phyloP scores from a whole-genome alignment of 768 basidiomycete genomes.

The Termitomyces sp. region DNA sequence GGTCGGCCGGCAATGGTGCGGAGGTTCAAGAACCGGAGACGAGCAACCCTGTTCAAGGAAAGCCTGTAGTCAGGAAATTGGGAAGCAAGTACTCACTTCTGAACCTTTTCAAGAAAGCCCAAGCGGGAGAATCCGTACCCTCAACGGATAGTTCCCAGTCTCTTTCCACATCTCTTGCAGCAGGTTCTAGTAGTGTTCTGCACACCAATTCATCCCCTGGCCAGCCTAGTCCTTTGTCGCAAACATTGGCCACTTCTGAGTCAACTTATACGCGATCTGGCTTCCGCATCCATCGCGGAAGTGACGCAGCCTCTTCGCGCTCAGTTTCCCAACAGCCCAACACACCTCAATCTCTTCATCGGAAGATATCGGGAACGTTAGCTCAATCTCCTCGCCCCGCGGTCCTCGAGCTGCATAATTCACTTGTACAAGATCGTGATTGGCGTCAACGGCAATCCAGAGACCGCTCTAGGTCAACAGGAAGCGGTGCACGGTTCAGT shows the following conservation, averaged over 20 bases:
- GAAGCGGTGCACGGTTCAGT: constrained; percentile 20
- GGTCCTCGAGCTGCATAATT: constrained; percentile 49
- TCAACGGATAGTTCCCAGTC: constrained; percentile 21
- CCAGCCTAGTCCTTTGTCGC: constrained; percentile 20
- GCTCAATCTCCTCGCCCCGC: constrained; percentile 33
- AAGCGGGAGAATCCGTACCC: constrained; percentile 30
- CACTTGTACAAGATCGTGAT: constrained; percentile 36
- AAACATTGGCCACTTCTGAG: constrained; percentile 22
- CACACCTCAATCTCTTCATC: constrained; percentile 18
- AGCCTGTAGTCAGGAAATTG: constrained; percentile 43
- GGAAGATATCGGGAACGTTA: constrained; percentile 25
- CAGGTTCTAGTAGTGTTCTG: constrained; percentile 24
- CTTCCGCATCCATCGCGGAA: constrained; percentile 30
- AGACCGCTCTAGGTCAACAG: constrained; percentile 33
- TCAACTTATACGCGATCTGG: constrained; percentile 14
- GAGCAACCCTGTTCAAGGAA: constrained; percentile 27
- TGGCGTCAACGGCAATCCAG: constrained; percentile 24
- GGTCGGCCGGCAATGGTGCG: constrained; percentile 70
- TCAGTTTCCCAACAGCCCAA: constrained; percentile 13
- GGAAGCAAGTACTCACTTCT: constrained; percentile 74
- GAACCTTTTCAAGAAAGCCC: constrained; percentile 68
- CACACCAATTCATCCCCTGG: constrained; percentile 25
- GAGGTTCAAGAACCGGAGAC: constrained; percentile 36
- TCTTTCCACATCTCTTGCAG: constrained; percentile 15
- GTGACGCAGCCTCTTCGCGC: constrained; percentile 31